Percentiles rank a stretch among this genome's conserved stretches.
phyloP scores from a whole-genome alignment of 371 early-diverging fungal genomes.

The Rhizopus sp. region DNA sequence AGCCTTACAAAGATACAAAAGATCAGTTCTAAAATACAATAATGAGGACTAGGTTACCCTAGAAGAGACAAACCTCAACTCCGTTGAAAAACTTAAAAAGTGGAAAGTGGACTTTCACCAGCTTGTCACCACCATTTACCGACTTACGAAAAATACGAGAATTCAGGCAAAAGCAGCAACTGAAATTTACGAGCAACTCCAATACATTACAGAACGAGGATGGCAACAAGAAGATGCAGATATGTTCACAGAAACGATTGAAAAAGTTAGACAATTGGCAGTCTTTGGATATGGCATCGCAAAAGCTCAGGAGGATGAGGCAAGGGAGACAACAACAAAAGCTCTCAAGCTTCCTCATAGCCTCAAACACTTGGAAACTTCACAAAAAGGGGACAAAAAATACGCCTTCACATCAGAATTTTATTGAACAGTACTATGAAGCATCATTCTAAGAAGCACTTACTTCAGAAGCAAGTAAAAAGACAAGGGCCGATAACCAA shows the following conservation, averaged over 20 bases:
- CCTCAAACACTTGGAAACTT: constrained; percentile 5
- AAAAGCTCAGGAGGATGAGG: constrained; percentile 10
- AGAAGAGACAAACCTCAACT: too few relatives aligned
- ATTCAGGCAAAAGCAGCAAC: constrained; percentile 10
- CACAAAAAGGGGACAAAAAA: background rate
- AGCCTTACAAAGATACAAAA: too few relatives aligned
- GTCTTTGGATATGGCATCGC: constrained; percentile 11
- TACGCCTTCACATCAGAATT: background rate
- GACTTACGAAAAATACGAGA: background rate
- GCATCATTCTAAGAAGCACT: constrained; percentile 4
- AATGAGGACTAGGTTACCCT: too few relatives aligned
- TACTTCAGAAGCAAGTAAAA: background rate
- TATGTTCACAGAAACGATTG: background rate
- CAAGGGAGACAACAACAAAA: background rate
- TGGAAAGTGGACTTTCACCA: constrained; percentile 3
- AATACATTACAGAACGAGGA: background rate
- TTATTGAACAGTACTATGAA: background rate
- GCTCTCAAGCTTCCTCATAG: constrained; percentile 7
- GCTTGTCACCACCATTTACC: constrained; percentile 1
- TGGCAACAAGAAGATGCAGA: background rate
- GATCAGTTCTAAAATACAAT: too few relatives aligned
- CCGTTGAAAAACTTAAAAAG: background rate
- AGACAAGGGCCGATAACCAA: too few relatives aligned
- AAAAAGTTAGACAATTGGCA: constrained; percentile 4
- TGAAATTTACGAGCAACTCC: constrained; percentile 3